phyloP scores from a whole-genome alignment of 768 basidiomycete genomes.

The Crepidotus variabilis region DNA sequence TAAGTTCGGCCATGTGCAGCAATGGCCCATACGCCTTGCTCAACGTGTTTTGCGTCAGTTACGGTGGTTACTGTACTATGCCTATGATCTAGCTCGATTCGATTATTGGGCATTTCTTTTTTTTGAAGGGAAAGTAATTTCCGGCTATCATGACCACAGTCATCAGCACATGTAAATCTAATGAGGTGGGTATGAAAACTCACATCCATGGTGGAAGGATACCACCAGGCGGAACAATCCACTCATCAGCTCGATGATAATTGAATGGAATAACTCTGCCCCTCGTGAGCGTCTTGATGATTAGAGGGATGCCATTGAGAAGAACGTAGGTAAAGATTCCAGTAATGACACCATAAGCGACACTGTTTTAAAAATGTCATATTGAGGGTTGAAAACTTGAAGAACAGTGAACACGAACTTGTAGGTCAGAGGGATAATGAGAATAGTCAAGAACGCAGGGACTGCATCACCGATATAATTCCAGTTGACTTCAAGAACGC shows the following conservation, averaged over 20 bases:
- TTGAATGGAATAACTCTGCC: slow-evolving; percentile 63
- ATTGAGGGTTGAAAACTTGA: too few species aligned
- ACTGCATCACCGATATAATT: slow-evolving; percentile 84
- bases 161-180: too few species aligned
- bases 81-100: too few species aligned
- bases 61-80: too few species aligned
- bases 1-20: too few species aligned
- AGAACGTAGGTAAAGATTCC: slow-evolving; percentile 69
- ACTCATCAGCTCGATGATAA: slow-evolving; percentile 61
- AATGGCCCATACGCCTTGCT: too few species aligned
- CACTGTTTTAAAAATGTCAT: too few species aligned
- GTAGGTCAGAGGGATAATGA: slow-evolving; percentile 76
- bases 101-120: too few species aligned
- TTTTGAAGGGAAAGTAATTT: too few species aligned
- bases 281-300: slow-evolving; percentile 49
- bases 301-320: slow-evolving; percentile 66
- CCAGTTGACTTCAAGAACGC: slow-evolving; percentile 86
- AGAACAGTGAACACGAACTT: slow-evolving; percentile 66
- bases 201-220: slow-evolving; percentile 71
- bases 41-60: too few species aligned
- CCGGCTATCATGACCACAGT: too few species aligned
- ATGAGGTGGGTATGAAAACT: too few species aligned
- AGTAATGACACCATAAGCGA: slow-evolving; percentile 86
- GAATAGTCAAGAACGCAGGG: slow-evolving; percentile 78
- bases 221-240: slow-evolving; percentile 69